These are phyloP conservation scores for Intubia oerlemansii DNA, from an alignment of 2,329 filamentous ascomycete species.

Conservation along the genomic window DNA sequence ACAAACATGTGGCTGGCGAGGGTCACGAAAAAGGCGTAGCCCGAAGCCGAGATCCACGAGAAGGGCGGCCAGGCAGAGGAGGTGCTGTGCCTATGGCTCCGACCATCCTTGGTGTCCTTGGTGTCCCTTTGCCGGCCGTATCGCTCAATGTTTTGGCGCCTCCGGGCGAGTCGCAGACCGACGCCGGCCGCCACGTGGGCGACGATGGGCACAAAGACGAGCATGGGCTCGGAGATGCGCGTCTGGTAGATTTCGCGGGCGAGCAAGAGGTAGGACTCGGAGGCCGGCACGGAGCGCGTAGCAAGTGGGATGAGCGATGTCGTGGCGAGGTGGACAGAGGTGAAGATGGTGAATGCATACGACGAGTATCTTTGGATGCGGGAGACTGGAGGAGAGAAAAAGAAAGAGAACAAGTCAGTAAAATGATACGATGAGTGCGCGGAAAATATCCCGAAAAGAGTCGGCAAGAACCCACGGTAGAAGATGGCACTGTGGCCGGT, in stretches of 20 bases:
- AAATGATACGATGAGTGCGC: too few relatives aligned
- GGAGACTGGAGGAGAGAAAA: constrained; percentile 36
- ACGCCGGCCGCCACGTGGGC: constrained; percentile 62
- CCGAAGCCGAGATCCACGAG: constrained; percentile 47
- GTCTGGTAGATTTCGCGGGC: constrained; percentile 87
- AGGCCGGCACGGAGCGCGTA: constrained; percentile 49
- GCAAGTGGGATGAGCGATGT: constrained; percentile 62
- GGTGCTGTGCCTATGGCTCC: too few relatives aligned
- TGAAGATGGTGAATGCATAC: constrained; percentile 62
- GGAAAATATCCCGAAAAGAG: too few relatives aligned
- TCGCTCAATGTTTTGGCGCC: constrained; percentile 45
- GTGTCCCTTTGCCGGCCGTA: constrained; percentile 22
- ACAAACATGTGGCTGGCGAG: constrained; percentile 51
- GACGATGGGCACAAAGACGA: constrained; percentile 54
- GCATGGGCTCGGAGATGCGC: constrained; percentile 52
- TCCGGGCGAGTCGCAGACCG: constrained; percentile 52
- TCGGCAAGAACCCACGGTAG: constrained; percentile 5
- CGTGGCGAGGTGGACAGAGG: constrained; percentile 57
- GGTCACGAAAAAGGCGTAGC: constrained; percentile 47
- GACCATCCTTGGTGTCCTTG: neutral
- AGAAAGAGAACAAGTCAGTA: too few relatives aligned
- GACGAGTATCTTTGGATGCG: constrained; percentile 76
- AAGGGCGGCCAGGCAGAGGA: constrained; percentile 42
- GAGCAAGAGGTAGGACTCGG: constrained; percentile 74
- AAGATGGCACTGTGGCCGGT: constrained; percentile 46